Percentiles rank a stretch among this genome's conserved stretches.
Evolutionary conservation across 495 filamentous ascomycete genomes (phyloP).

Genomic region (Pyrenula massariospora): DNA sequence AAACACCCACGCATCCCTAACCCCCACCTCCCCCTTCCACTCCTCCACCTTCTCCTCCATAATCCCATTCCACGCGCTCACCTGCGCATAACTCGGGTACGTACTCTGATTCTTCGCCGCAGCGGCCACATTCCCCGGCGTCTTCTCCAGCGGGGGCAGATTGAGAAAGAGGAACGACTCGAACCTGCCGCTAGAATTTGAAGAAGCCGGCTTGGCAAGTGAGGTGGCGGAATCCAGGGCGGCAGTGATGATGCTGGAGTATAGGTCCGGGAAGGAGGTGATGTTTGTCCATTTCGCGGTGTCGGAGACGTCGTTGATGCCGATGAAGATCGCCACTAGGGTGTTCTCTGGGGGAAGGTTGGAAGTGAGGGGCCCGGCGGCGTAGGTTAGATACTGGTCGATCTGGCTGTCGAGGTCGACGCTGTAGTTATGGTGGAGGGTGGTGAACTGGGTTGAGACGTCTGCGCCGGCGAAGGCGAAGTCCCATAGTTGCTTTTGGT

Average conservation of each 20-base stretch:
- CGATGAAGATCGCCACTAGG: constrained; percentile 31
- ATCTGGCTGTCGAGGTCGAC: constrained; percentile 30
- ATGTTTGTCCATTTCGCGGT: constrained; percentile 18
- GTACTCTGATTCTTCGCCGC: constrained; percentile 10
- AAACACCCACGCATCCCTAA: constrained; percentile 28
- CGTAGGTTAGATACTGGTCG: constrained; percentile 22
- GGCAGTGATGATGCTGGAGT: constrained; percentile 20
- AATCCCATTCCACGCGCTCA: constrained; percentile 26
- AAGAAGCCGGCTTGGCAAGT: neutral
- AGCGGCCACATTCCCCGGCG: constrained; percentile 21
- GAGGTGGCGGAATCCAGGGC: constrained; percentile 26
- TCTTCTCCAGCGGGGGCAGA: constrained; percentile 36
- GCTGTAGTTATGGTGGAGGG: constrained; percentile 37
- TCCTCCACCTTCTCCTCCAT: constrained; percentile 14
- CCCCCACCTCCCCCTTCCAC: constrained; percentile 12
- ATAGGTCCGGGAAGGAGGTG: constrained; percentile 25
- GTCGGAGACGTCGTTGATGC: constrained; percentile 33
- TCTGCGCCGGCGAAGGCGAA: constrained; percentile 44
- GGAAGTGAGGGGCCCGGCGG: constrained; percentile 13
- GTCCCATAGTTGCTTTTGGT: constrained; percentile 38
- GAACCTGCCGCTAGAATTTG: constrained; percentile 30
- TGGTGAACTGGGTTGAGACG: constrained; percentile 27
- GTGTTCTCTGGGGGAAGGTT: constrained; percentile 13
- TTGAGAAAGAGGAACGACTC: constrained; percentile 36
- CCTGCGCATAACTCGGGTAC: constrained; percentile 33